These are phyloP conservation scores for Colletotrichum cereale DNA, from an alignment of 2,329 filamentous ascomycete genomes.

Conservation along the genomic window DNA sequence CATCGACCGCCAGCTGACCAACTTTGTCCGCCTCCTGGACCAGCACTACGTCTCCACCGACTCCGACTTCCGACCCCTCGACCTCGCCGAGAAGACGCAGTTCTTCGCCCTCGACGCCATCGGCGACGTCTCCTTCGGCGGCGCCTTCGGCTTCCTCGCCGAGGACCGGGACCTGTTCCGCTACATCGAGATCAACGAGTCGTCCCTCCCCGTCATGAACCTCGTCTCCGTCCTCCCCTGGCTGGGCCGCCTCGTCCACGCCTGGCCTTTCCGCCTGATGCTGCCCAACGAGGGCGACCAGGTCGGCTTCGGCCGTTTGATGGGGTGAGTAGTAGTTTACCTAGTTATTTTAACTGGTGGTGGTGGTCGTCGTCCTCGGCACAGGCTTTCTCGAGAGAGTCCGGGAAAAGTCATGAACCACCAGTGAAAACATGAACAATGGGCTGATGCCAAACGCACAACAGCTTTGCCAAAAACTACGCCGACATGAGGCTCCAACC, in stretches of 20 bases:
- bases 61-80: slow-evolving; percentile 52
- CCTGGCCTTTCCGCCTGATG: slow-evolving; percentile 54
- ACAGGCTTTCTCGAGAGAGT: too few species aligned
- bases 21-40: slow-evolving; percentile 60
- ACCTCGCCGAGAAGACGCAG: slow-evolving; percentile 63
- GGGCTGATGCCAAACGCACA: slow-evolving; percentile 24
- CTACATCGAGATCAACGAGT: slow-evolving; percentile 58
- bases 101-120: slow-evolving; percentile 68
- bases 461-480: slow-evolving; percentile 45
- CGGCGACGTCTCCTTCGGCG: slow-evolving; percentile 64
- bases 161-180: slow-evolving; percentile 61
- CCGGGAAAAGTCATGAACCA: too few species aligned
- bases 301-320: slow-evolving; percentile 54
- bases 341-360: too few species aligned
- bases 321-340: slow-evolving; percentile 48
- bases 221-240: slow-evolving; percentile 58
- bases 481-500: slow-evolving; percentile 46
- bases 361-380: too few species aligned
- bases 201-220: slow-evolving; percentile 58
- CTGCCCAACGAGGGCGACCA: slow-evolving; percentile 56
- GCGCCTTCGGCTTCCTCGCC: slow-evolving; percentile 63
- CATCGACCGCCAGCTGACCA: slow-evolving; percentile 54
- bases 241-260: slow-evolving; percentile 56
- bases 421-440: too few species aligned
- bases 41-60: slow-evolving; percentile 59